Evolutionary conservation across 2,329 filamentous ascomycete genomes (phyloP).

Genomic region (Trichoderma sp.): DNA sequence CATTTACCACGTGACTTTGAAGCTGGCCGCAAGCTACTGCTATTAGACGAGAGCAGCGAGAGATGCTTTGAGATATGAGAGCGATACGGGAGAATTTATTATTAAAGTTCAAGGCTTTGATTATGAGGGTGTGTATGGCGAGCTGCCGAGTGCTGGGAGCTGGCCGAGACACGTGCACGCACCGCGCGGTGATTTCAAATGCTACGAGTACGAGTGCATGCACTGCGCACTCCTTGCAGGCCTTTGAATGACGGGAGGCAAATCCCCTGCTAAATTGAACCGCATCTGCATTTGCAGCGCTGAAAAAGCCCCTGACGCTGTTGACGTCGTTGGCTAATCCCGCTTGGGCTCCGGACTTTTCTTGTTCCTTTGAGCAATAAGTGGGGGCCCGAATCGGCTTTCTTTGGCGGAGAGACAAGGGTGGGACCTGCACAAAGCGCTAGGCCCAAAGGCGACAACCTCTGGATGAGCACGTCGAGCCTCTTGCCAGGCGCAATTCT

Average conservation of each 20-base stretch:
- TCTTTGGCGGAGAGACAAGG: conserved; percentile 19
- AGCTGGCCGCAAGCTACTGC: neutral
- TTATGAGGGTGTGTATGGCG: neutral
- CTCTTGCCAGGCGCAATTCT: conserved; percentile 34
- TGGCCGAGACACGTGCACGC: neutral
- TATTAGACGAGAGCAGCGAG: neutral
- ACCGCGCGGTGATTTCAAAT: neutral
- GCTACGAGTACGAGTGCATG: neutral
- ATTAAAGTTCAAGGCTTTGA: neutral
- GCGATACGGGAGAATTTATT: neutral
- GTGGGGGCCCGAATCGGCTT: neutral
- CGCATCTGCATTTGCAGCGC: conserved; percentile 1
- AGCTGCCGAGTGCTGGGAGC: neutral
- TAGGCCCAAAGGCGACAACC: conserved; percentile 37
- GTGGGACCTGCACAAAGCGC: conserved; percentile 31
- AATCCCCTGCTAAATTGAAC: neutral
- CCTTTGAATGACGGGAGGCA: neutral
- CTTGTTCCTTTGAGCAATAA: conserved; percentile 14
- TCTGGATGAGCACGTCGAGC: conserved; percentile 38
- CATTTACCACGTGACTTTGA: conserved; percentile 16
- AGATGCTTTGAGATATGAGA: neutral
- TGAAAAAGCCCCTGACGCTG: conserved; percentile 17
- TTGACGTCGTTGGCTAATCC: conserved; percentile 17
- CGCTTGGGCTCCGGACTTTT: conserved; percentile 1
- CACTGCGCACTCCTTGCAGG: neutral